phyloP scores from a whole-genome alignment of 305 asterid species.

The Euphrasia arctica region DNA sequence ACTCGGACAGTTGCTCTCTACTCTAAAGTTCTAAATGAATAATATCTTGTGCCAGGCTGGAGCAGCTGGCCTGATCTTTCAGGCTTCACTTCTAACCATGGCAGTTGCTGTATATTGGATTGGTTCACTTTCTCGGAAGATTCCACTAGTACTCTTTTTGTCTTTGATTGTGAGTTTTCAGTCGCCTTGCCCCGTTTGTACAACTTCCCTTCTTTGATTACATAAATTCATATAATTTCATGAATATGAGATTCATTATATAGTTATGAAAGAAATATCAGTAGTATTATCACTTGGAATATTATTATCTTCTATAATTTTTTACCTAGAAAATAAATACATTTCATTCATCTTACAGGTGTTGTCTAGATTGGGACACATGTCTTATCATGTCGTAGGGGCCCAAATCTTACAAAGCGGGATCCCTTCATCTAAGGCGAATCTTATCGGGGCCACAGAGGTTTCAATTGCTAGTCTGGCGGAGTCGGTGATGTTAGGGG shows the following conservation, averaged over 20 bases:
- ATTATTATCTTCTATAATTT: no score
- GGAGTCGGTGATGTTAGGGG: slow-evolving; percentile 82
- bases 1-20: slow-evolving; percentile 9
- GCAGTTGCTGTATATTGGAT: slow-evolving; percentile 89
- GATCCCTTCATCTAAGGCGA: slow-evolving; percentile 90
- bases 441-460: slow-evolving; percentile 92
- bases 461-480: slow-evolving; percentile 90
- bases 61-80: slow-evolving; percentile 83
- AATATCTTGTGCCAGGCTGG: slow-evolving; percentile 70
- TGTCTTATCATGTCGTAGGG: slow-evolving; percentile 88
- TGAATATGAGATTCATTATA: not conserved
- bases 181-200: slow-evolving; percentile 12
- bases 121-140: slow-evolving; percentile 64
- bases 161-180: slow-evolving; percentile 70
- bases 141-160: slow-evolving; percentile 68
- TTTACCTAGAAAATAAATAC: not conserved
- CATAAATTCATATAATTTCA: not conserved
- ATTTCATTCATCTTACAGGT: slow-evolving; percentile 43
- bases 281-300: no score
- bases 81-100: slow-evolving; percentile 77
- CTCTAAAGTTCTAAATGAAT: slow-evolving; percentile 16
- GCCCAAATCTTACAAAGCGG: slow-evolving; percentile 92
- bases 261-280: no score
- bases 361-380: slow-evolving; percentile 86
- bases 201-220: not conserved